These are phyloP conservation scores for Spathaspora hagerdaliae DNA, from an alignment of 805 yeast species.

Conservation along the genomic window DNA sequence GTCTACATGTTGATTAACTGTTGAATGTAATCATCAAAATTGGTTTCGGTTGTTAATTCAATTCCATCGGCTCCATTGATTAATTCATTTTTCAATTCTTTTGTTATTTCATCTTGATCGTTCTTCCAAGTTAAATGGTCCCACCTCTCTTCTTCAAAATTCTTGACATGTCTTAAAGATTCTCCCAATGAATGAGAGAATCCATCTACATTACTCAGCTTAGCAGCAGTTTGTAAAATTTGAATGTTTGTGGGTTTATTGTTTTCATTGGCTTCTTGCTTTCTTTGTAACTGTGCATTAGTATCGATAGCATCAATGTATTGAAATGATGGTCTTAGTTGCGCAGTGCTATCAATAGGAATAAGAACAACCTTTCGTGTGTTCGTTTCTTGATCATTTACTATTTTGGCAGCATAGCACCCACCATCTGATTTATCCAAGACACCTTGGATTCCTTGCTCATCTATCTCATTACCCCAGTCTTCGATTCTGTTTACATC, in stretches of 20 bases:
- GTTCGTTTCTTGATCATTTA: conserved; percentile 6
- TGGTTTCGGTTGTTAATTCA: conserved; percentile 17
- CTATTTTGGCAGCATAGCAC: conserved; percentile 30
- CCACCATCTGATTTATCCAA: conserved; percentile 51
- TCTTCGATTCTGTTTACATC: conserved; percentile 59
- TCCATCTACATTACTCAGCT: conserved; percentile 21
- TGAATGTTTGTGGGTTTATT: conserved; percentile 32
- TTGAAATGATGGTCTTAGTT: conserved; percentile 76
- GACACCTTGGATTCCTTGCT: conserved; percentile 71
- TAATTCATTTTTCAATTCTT: conserved; percentile 12
- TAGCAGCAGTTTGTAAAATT: conserved; percentile 34
- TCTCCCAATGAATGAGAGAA: conserved; percentile 31
- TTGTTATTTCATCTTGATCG: conserved; percentile 14
- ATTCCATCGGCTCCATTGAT: conserved; percentile 12
- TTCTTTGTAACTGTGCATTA: conserved; percentile 34
- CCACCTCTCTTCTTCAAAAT: conserved; percentile 42
- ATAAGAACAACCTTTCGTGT: conserved; percentile 49
- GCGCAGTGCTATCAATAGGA: conserved; percentile 66
- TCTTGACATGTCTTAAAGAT: conserved; percentile 34
- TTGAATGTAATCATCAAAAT: conserved; percentile 23
- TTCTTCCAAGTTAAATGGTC: conserved; percentile 25
- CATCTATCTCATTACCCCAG: conserved; percentile 57
- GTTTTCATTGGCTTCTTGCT: conserved; percentile 34
- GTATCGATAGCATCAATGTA: conserved; percentile 65
- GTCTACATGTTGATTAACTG: conserved; percentile 12